Percentiles rank a stretch among this genome's conserved stretches.
phyloP scores from a whole-genome alignment of 139 green algal genomes.

The Chlorokybus atmophyticus region DNA sequence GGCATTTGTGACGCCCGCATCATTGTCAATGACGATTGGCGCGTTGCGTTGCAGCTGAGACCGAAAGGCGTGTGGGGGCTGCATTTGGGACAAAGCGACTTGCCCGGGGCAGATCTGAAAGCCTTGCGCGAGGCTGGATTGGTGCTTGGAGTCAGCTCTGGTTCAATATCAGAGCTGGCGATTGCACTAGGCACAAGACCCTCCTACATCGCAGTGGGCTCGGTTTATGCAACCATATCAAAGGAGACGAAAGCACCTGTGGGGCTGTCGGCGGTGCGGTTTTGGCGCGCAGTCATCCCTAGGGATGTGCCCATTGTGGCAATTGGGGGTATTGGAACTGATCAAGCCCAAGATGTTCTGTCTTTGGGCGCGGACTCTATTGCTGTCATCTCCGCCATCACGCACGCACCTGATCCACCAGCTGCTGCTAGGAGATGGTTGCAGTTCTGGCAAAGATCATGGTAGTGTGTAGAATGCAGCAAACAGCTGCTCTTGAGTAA shows the following conservation, averaged over 20 bases:
- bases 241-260: background rate
- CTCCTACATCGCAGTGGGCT: background rate
- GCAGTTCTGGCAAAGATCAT: no score
- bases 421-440: no score
- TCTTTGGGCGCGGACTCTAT: background rate
- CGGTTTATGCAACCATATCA: background rate
- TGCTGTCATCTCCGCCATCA: background rate
- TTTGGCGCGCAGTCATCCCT: background rate
- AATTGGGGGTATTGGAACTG: background rate
- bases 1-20: no score
- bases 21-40: background rate
- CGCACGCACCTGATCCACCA: background rate
- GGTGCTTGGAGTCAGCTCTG: background rate
- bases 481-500: no score
- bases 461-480: no score
- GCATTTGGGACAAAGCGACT: conserved; percentile 68
- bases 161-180: background rate
- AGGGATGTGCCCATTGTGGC: background rate
- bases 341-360: background rate
- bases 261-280: background rate
- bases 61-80: conserved; percentile 31
- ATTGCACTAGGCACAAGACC: background rate
- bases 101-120: conserved; percentile 28
- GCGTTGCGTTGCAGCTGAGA: background rate
- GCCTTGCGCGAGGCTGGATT: background rate